Conservation (phyloP, 2,329 filamentous ascomycete genomes). For the Fusarium torulosum region DNA sequence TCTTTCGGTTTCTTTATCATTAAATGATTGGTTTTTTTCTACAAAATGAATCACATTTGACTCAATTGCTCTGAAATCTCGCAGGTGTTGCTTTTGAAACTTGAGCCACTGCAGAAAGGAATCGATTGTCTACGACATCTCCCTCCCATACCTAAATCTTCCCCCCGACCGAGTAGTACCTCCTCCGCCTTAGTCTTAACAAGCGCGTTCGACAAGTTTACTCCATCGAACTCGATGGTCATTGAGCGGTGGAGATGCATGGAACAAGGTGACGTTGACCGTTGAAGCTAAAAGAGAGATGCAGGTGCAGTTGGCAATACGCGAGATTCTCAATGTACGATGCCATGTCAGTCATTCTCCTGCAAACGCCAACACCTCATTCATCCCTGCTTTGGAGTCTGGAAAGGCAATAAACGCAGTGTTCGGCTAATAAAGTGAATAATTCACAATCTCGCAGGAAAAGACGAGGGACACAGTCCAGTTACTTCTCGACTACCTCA, state of each 20-base stretch:
- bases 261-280: background rate
- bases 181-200: conserved; percentile 23
- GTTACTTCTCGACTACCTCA: background rate
- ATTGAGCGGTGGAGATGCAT: conserved; percentile 19
- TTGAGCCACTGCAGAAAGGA: conserved; percentile 1
- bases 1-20: conserved; percentile 2
- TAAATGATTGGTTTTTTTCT: conserved; percentile 3
- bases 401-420: conserved; percentile 20
- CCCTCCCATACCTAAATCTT: background rate
- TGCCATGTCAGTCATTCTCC: conserved; percentile 27
- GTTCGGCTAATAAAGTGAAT: background rate
- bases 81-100: background rate
- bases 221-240: conserved; percentile 13
- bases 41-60: background rate
- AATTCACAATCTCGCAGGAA: conserved; percentile 2
- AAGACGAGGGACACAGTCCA: too few species aligned
- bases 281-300: background rate
- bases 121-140: background rate
- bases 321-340: conserved; percentile 3
- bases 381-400: conserved; percentile 2
- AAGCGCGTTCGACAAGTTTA: conserved; percentile 21
- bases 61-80: background rate
- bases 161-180: conserved; percentile 6
- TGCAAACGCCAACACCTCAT: conserved; percentile 24
- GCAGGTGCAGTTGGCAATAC: conserved; percentile 2